Conservation (phyloP, 2,329 filamentous ascomycete genomes). For the Claviceps sp. region DNA sequence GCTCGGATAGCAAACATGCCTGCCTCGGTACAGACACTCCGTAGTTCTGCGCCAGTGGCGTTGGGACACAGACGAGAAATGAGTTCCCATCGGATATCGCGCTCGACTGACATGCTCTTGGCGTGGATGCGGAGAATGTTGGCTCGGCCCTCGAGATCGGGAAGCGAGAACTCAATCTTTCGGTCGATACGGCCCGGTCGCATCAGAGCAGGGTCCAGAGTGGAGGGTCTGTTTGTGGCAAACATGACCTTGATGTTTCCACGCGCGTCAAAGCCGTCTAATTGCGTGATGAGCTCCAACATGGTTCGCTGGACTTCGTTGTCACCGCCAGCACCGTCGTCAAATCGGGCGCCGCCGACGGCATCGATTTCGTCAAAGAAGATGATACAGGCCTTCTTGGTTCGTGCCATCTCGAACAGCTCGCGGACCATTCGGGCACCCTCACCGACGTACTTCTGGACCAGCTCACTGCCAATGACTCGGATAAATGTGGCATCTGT, state of each 20-base stretch:
- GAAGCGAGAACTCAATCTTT: conserved; percentile 97
- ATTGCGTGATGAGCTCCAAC: conserved; percentile 92
- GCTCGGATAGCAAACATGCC: conserved; percentile 97
- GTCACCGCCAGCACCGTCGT: conserved; percentile 90
- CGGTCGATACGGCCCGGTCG: conserved; percentile 92
- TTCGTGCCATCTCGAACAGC: conserved; percentile 97
- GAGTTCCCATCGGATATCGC: conserved; percentile 97
- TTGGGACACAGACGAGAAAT: conserved; percentile 96
- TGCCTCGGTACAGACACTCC: conserved; percentile 93
- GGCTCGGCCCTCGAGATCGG: conserved; percentile 90
- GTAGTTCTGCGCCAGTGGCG: conserved; percentile 87
- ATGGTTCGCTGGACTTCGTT: conserved; percentile 97
- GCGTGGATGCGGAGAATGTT: conserved; percentile 98
- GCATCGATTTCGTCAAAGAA: conserved; percentile 95
- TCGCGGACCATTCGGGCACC: conserved; percentile 97
- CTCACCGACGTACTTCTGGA: conserved; percentile 98
- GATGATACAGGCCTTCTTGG: conserved; percentile 99
- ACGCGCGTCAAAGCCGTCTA: conserved; percentile 90
- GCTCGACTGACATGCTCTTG: conserved; percentile 98
- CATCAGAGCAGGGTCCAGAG: conserved; percentile 93
- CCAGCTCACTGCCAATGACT: conserved; percentile 93
- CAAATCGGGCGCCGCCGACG: conserved; percentile 88
- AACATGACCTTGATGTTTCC: conserved; percentile 99
- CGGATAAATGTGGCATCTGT: conserved; percentile 98
- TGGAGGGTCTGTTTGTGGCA: conserved; percentile 91